Base-by-base conservation (phyloP, 2,329 filamentous ascomycete genomes). In the Bipolaris sorokiniana region DNA sequence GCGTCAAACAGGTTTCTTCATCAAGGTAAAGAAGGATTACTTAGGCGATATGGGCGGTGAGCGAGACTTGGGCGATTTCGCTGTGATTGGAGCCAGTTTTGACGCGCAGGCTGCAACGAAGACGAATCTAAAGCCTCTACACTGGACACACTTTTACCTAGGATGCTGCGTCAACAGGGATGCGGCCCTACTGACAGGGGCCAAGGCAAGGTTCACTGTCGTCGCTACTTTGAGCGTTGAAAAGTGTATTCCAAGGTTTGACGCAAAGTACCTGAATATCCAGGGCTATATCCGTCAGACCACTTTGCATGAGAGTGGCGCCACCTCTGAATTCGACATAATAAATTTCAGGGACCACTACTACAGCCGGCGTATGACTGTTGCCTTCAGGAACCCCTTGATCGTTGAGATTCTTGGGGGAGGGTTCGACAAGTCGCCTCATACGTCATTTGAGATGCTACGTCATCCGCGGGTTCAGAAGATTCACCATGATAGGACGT, bases 1-100 rank as follows among this genome's bases (percentile, higher is more conserved):
- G 66, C 63, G 44, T 65, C 66, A 40, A 48, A 55, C 67, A 64
- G 77, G 65, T 61, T 80, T 79, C 54, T 89, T 87, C 71, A 90
- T 97, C 68, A 97, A 97, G 76, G 76, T 97, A 40, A 97, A 97
- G 75, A 97, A 96, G 74, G 91, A 95, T 68, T 96, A 96, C 67
- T 84, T 96, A 36, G 82, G 84, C 23, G 86, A 86, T 2, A 86
- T 94, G 70, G 91, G 92, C 0, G 92, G 96, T 58, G 86, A 92
- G 28, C 66, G 74, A 20, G 75, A 78, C 48, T 51, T 77, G 7
- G 90, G 90, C 9, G 93, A 97, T 72, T 90, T 97, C 70, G 88
- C 90, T 1, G 82, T 94, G 1, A 79, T 97, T 3, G 92, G 91
- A 0, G 92, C 86, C 5, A 86, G 86, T 16, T 92, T 89, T 65